A percentile compares a stretch with the other conserved stretches of the same genome.
These are phyloP conservation scores for Lepidium aucheri DNA, from an alignment of 345 rosid species.

Conservation along the genomic window DNA sequence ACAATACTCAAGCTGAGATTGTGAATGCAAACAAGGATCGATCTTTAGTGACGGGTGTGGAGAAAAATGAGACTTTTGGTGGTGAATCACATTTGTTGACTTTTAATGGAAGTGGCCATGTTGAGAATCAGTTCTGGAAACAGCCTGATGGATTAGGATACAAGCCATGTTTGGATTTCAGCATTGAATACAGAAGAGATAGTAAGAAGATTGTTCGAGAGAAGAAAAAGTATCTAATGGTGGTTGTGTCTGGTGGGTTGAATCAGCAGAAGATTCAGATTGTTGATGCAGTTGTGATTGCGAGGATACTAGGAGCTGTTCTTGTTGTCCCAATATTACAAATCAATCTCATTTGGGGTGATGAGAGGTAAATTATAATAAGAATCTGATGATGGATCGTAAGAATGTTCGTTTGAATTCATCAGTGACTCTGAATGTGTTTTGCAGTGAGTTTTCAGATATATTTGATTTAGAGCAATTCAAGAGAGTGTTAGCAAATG, in stretches of 20 bases:
- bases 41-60: neutral
- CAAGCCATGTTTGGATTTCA: slow-evolving; percentile 65
- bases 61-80: slow-evolving; percentile 16
- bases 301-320: slow-evolving; percentile 90
- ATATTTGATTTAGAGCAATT: slow-evolving; percentile 89
- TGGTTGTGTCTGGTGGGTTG: slow-evolving; percentile 90
- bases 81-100: neutral
- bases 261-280: slow-evolving; percentile 99
- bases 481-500: slow-evolving; percentile 66
- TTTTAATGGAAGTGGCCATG: slow-evolving; percentile 4
- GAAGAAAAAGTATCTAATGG: slow-evolving; percentile 65
- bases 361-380: slow-evolving; percentile 58
- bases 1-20: slow-evolving; percentile 4
- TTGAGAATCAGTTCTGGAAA: slow-evolving; percentile 65
- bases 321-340: slow-evolving; percentile 92
- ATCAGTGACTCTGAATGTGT: neutral
- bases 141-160: slow-evolving; percentile 95
- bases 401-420: neutral
- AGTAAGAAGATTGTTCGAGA: slow-evolving; percentile 34
- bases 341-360: slow-evolving; percentile 98
- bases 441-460: slow-evolving; percentile 87
- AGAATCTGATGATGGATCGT: neutral
- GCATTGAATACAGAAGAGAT: slow-evolving; percentile 40
- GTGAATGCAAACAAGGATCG: neutral
- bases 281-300: slow-evolving; percentile 95